phyloP scores from a whole-genome alignment of 179 eudicot genomes.

The Beta macrorhiza region DNA sequence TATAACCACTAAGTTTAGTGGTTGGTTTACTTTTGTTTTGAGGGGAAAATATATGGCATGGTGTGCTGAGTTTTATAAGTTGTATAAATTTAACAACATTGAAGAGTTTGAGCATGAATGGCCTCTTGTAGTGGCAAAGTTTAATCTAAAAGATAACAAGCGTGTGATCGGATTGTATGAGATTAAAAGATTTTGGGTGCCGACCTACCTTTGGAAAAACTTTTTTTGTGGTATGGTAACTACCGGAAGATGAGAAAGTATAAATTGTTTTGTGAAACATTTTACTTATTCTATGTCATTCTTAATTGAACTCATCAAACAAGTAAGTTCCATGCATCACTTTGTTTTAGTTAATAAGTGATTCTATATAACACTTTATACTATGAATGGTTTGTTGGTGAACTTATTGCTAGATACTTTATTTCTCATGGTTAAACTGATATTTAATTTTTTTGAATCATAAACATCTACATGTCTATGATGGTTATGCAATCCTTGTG shows the following conservation, averaged over 20 bases:
- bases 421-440: too few relatives aligned
- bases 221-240: constrained; percentile 24
- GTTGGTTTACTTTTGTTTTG: constrained; percentile 26
- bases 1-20: constrained; percentile 28
- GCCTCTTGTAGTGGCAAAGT: constrained; percentile 18
- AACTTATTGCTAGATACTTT: too few relatives aligned
- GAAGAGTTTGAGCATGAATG: constrained; percentile 23
- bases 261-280: constrained; percentile 21
- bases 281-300: too few relatives aligned
- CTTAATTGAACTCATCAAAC: too few relatives aligned
- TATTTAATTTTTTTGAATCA: too few relatives aligned
- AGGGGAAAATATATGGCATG: constrained; percentile 2
- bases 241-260: constrained; percentile 17
- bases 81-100: constrained; percentile 7
- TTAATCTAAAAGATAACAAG: constrained; percentile 12
- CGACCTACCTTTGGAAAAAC: constrained; percentile 17
- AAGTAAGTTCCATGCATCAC: too few relatives aligned
- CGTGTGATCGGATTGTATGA: constrained; percentile 17
- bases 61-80: constrained; percentile 27
- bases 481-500: too few relatives aligned
- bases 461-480: too few relatives aligned
- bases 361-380: too few relatives aligned
- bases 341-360: too few relatives aligned
- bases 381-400: too few relatives aligned
- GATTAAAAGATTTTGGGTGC: constrained; percentile 17